Evolutionary conservation across 2,329 filamentous ascomycete genomes (phyloP), one percentile per base, ranked within the genome.

Genomic region (Delphinella strobiligena): DNA sequence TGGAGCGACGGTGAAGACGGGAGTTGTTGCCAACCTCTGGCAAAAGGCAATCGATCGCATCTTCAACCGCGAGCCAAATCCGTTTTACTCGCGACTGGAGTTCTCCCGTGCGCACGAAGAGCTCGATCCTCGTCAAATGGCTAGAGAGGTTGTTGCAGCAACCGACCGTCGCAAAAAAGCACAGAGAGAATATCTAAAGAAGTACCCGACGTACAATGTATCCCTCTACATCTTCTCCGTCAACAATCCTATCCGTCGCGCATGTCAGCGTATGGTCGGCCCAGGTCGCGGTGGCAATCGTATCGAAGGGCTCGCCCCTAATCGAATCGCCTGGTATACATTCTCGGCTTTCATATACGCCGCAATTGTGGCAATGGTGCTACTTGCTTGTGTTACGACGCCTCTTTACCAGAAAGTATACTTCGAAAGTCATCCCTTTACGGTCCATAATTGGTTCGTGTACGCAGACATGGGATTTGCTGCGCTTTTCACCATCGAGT

Each of bases 331-430:
- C 7, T 98, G 91, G 88, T 95, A 94, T 56, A 68, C 76, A 1
- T 93, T 96, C 58, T 95, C 91, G 1, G 85, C 86, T 3, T 82
- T 98, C 51, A 84, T 96, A 40, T 98, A 98, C 58, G 78, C 82
- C 17, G 82, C 85, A 11, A 95, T 98, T 46, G 84, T 96, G 31
- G 84, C 86, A 37, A 98, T 98, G 93, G 91, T 98, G n/a, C 63
- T 95, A 33, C 72, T 98, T 37, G 91, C 91, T 19, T 98, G 89
- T 54, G 71, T 96, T 37, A 94, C 88, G 1, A 98, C 91, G 1
- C 91, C 91, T 1, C 67, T 98, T 12, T 98, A 93, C 56, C 91
- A 98, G 56, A 86, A 82, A 56, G 72, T 87, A 49, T 93, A 95
- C 54, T 89, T 88, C 51, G 59, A 74, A 38, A 66, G 59, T 4